Evolutionary conservation across 495 filamentous ascomycete genomes (phyloP), one percentile per base, ranked within the genome.

Genomic region (Massariosphaeria phaeospora): DNA sequence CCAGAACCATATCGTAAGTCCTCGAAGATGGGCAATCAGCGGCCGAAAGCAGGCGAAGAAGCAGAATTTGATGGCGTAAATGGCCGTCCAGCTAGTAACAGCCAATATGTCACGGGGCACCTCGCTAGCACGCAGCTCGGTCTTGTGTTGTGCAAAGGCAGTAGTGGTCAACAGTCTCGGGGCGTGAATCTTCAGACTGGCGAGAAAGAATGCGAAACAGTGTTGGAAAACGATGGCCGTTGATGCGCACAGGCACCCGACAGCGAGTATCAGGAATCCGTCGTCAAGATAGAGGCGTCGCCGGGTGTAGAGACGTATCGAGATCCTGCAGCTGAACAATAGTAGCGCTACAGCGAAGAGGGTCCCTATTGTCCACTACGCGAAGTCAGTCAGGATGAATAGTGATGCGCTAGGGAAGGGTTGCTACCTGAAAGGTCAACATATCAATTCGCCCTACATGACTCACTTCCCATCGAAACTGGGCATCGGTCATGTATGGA

Each of bases 211-310:
- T 2, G 26, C n/a, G 18, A 20, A 31, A n/a, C n/a, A 2, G 35
- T 36, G 18, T 20, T 25, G 5, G 13, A 31, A 45, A 2, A 53
- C 2, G 15, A 53, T 44, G 3, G 27, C 26, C 15, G 29, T 45
- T 3, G n/a, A 15, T 2, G 8, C 40, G 2, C 8, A 10, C 2
- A 45, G 15, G 18, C 12, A 23, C 7, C 13, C 17, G 25, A 45
- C 12, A 2, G 50, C 50, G 31, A 53, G 24, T 23, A 45, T 24
- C 2, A 53, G 40, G 25, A 43, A 53, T 2, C 6, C 21, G 18
- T 53, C 50, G 38, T 53, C 50, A 18, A 53, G 40, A 3, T 30
- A 20, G 18, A 53, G 38, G 2, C 40, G 38, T 8, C 50, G 50
- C 5, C 10, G 36, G 10, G 39, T 23, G 21, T 25, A 11, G 50